These are phyloP conservation scores for Trametopsis cervina DNA, from an alignment of 768 basidiomycete genomes.

Conservation along the genomic window DNA sequence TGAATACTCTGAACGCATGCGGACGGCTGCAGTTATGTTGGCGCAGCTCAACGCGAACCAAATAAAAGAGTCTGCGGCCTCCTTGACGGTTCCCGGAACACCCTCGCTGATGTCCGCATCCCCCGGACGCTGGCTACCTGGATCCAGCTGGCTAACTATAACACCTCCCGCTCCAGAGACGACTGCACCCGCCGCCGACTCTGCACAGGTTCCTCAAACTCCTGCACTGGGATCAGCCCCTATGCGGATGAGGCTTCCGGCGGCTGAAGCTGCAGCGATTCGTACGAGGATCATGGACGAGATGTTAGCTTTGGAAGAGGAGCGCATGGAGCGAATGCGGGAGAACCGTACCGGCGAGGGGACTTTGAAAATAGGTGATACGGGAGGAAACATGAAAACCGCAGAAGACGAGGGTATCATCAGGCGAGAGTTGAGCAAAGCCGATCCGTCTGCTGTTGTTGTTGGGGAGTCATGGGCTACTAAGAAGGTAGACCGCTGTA, in stretches of 20 bases:
- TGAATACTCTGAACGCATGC: conserved; percentile 98
- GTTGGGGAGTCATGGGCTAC: conserved; percentile 93
- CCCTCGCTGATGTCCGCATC: conserved; percentile 11
- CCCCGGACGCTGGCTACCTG: conserved; percentile 24
- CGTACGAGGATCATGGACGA: conserved; percentile 96
- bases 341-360: conserved; percentile 61
- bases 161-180: conserved; percentile 12
- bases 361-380: conserved; percentile 48
- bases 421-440: conserved; percentile 86
- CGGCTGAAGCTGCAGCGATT: conserved; percentile 83
- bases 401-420: conserved; percentile 94
- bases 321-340: conserved; percentile 91
- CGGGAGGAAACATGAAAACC: conserved; percentile 46
- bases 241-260: conserved; percentile 65
- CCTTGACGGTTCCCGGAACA: conserved; percentile 14
- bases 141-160: conserved; percentile 22
- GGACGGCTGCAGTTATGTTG: conserved; percentile 97
- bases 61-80: conserved; percentile 43
- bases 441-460: conserved; percentile 91
- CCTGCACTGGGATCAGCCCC: conserved; percentile 1
- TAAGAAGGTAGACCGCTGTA: conserved; percentile 83
- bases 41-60: conserved; percentile 88
- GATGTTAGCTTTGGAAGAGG: conserved; percentile 95
- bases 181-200: conserved; percentile 7
- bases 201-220: not conserved